These are phyloP conservation scores for Collybia sordida DNA, from an alignment of 768 basidiomycete genomes.

Conservation along the genomic window DNA sequence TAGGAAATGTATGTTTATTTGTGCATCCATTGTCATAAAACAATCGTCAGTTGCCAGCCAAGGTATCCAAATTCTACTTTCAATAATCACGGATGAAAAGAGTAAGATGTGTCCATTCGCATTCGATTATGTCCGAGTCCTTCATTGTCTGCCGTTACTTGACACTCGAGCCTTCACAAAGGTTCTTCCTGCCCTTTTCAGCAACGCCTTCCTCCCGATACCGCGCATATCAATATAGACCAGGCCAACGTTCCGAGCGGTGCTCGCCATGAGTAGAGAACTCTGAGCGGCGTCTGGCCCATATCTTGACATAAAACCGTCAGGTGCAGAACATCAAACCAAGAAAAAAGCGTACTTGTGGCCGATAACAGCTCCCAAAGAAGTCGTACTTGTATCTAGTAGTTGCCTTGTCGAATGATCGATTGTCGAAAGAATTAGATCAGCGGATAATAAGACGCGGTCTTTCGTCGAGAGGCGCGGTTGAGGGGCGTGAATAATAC, in stretches of 20 bases:
- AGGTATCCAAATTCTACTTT: too few relatives aligned
- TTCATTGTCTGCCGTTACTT: constrained; percentile 1
- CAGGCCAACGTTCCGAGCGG: constrained; percentile 68
- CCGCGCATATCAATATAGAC: constrained; percentile 79
- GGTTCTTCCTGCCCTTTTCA: constrained; percentile 61
- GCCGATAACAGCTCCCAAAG: constrained; percentile 48
- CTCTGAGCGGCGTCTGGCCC: constrained; percentile 63
- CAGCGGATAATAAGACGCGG: constrained; percentile 59
- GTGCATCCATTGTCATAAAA: too few relatives aligned
- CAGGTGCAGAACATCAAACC: background rate
- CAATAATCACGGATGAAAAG: too few relatives aligned
- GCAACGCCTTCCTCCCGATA: constrained; percentile 66
- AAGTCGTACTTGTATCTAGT: constrained; percentile 47
- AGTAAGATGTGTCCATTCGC: too few relatives aligned
- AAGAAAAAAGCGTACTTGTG: constrained; percentile 46
- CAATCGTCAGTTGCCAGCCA: too few relatives aligned
- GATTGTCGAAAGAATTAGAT: constrained; percentile 63
- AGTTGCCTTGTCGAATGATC: constrained; percentile 57
- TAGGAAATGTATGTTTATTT: too few relatives aligned
- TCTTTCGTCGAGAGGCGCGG: constrained; percentile 39
- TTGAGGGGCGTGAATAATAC: constrained; percentile 7
- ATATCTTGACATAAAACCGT: constrained; percentile 35
- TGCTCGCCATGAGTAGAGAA: constrained; percentile 58
- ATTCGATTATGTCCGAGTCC: too few relatives aligned
- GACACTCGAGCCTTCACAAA: constrained; percentile 43